Percentiles rank a stretch among this genome's conserved stretches.
Evolutionary conservation across 192 early-diverging fungal species (phyloP).

Genomic region (Entomortierella beljakovae): DNA sequence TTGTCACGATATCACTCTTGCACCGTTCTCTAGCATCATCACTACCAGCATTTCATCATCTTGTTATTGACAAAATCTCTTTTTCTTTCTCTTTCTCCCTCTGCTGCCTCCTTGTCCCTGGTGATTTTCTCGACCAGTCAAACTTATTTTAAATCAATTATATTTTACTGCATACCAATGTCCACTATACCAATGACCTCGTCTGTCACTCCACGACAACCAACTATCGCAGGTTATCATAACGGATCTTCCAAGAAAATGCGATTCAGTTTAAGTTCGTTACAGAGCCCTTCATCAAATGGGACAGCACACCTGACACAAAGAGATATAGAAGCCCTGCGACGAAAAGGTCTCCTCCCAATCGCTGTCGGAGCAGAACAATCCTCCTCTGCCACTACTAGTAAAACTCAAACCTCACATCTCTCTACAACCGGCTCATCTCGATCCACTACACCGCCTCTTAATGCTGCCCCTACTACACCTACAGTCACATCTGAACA

Average conservation of each 20-base stretch:
- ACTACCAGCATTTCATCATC: neutral
- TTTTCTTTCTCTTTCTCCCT: neutral
- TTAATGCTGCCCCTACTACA: neutral
- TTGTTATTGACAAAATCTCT: neutral
- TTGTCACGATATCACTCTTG: slow-evolving; percentile 8
- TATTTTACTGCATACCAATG: neutral
- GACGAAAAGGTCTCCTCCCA: slow-evolving; percentile 26
- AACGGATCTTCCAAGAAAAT: neutral
- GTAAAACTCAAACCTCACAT: neutral
- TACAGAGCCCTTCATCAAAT: slow-evolving; percentile 27
- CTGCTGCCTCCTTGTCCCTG: neutral
- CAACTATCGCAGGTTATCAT: neutral
- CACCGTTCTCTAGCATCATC: neutral
- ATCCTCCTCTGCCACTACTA: neutral
- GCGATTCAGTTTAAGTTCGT: slow-evolving; percentile 22
- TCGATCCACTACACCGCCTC: slow-evolving; percentile 1
- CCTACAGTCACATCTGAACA: neutral
- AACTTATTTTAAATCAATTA: neutral
- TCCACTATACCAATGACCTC: slow-evolving; percentile 8
- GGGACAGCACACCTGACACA: slow-evolving; percentile 17
- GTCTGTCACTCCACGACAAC: neutral
- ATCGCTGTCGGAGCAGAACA: neutral
- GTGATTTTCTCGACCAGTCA: neutral
- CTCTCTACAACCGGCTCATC: neutral
- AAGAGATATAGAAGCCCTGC: slow-evolving; percentile 29